phyloP scores from a whole-genome alignment of 148 eudicot species.

The Vaccinium vitisidaea region DNA sequence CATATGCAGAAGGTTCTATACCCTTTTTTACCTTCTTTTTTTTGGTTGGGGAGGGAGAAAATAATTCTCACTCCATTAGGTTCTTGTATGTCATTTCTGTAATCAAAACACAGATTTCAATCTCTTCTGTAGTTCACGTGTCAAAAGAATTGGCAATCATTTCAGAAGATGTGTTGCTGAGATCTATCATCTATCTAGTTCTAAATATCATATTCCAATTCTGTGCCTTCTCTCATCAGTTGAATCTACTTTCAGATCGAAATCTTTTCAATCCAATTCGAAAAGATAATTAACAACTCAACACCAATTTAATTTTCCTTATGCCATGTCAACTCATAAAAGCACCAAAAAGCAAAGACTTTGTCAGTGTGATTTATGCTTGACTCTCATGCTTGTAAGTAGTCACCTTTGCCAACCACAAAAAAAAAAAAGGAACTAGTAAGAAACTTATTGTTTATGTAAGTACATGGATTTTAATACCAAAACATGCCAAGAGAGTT shows the following conservation, averaged over 20 bases:
- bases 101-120: background rate
- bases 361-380: background rate
- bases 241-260: too few species aligned
- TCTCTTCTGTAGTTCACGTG: background rate
- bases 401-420: background rate
- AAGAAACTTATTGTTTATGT: background rate
- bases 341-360: background rate
- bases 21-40: background rate
- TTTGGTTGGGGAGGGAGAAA: background rate
- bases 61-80: background rate
- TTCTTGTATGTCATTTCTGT: background rate
- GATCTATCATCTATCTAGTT: background rate
- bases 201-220: background rate
- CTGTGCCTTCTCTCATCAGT: background rate
- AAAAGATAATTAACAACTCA: background rate
- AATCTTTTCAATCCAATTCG: background rate
- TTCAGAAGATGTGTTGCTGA: background rate
- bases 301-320: constrained; percentile 5
- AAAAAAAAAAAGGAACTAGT: background rate
- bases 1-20: background rate
- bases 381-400: background rate
- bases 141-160: background rate
- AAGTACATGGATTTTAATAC: background rate
- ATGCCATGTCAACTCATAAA: background rate
- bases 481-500: background rate